Evolutionary conservation across 352 stramenopile genomes (phyloP), one percentile per base, ranked within the genome.

Genomic region (Pythium oligandrum): DNA sequence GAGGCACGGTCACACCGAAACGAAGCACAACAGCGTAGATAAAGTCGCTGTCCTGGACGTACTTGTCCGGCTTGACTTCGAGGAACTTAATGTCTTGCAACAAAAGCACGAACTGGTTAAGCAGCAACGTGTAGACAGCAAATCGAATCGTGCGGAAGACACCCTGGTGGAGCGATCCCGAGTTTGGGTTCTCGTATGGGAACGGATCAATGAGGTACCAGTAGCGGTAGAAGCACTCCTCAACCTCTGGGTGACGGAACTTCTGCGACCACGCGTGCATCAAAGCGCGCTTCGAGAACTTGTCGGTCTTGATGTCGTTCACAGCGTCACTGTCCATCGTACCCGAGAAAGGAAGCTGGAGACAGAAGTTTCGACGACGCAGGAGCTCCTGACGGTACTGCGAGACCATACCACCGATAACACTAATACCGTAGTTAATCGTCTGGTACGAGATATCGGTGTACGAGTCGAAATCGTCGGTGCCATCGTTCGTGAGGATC

Each of bases 201-300:
- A 88, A 88, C 50, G 81, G 76, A 53, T 92, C 81, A 44, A 92
- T 92, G n/a, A 92, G 66, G 63, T 92, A 92, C 81, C 81, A 92
- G 59, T 88, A 84, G 6, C 73, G 66, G 65, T 87, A 92, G 61
- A 92, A 92, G 49, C 68, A 82, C 53, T 92, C 81, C 49, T 92
- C 81, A 40, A 92, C 75, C 39, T 81, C 72, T 0, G 73, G 72
- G 63, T 92, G 68, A 48, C 73, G 74, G 57, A 92, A 92, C 44
- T 81, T 80, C 37, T 83, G 74, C 38, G 75, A 87, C 67, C 68
- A 87, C 26, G 50, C 44, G 51, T 88, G 72, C 75, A 88, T 80
- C 26, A 92, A 72, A 34, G 59, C 61, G 43, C 71, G 71, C 59
- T 86, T 84, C n/a, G 63, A 77, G 64, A 89, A 92, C 57, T 86